A percentile compares a stretch with the other conserved stretches of the same genome.
These are phyloP conservation scores for Rickenella mellea DNA, from an alignment of 768 basidiomycete species.

Conservation along the genomic window DNA sequence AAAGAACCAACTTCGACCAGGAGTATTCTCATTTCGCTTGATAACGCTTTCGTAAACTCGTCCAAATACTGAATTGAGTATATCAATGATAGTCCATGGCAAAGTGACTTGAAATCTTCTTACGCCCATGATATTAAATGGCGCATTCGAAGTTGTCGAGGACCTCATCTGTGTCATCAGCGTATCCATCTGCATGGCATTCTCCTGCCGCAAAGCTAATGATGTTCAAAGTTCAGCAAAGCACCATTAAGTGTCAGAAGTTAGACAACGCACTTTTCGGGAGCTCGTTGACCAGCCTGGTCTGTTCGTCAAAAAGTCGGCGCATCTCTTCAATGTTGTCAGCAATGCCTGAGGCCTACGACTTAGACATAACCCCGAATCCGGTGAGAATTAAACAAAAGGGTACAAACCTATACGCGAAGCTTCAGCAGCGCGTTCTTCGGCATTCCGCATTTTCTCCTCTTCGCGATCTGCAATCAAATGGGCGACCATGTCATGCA, in stretches of 20 bases:
- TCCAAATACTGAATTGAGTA: constrained; percentile 73
- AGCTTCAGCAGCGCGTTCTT: constrained; percentile 38
- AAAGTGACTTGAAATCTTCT: constrained; percentile 19
- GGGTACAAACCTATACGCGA: constrained; percentile 40
- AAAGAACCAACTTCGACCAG: constrained; percentile 77
- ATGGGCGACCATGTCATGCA: constrained; percentile 53
- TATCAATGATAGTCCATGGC: neutral
- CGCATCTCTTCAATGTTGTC: constrained; percentile 49
- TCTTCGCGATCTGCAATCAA: constrained; percentile 47
- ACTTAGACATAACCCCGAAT: constrained; percentile 9
- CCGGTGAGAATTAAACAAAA: neutral
- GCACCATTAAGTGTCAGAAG: too few relatives aligned
- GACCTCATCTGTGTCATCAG: constrained; percentile 55
- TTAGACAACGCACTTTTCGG: too few relatives aligned
- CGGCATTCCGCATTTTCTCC: constrained; percentile 41
- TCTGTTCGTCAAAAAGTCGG: constrained; percentile 50
- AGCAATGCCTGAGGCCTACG: constrained; percentile 53
- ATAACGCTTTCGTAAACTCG: constrained; percentile 78
- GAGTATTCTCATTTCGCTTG: constrained; percentile 75
- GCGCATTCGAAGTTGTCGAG: constrained; percentile 67
- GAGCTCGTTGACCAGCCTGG: constrained; percentile 45
- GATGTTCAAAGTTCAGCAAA: too few relatives aligned
- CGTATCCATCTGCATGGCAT: constrained; percentile 51
- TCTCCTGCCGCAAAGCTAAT: constrained; percentile 64
- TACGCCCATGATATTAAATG: constrained; percentile 79